A percentile compares a stretch with the other conserved stretches of the same genome.
phyloP scores from a whole-genome alignment of 2,329 filamentous ascomycete species.

The Sphaceloma murrayae region DNA sequence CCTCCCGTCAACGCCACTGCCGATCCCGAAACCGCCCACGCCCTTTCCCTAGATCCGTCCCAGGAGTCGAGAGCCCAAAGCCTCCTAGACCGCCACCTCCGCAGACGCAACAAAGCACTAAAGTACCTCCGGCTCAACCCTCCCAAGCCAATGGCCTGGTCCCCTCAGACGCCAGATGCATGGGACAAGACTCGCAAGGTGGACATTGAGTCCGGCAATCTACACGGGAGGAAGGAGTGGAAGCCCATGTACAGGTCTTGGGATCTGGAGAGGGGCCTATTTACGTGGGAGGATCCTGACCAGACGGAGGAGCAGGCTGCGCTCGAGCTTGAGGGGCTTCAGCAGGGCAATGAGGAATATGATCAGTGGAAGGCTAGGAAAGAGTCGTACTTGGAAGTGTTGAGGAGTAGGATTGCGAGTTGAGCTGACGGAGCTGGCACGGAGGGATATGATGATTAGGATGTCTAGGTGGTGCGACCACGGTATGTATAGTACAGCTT shows the following conservation, averaged over 20 bases:
- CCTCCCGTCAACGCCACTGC: neutral
- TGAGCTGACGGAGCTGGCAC: too few relatives aligned
- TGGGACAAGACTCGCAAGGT: slow-evolving; percentile 4
- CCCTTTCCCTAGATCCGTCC: neutral
- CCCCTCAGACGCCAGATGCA: slow-evolving; percentile 2
- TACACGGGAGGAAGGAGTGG: slow-evolving; percentile 10
- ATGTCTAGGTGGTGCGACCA: too few relatives aligned
- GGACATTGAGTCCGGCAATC: slow-evolving; percentile 10
- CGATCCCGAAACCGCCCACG: neutral
- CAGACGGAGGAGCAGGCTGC: slow-evolving; percentile 4
- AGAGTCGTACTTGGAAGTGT: neutral
- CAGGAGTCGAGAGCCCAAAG: neutral
- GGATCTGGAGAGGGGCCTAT: neutral
- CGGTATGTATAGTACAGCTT: too few relatives aligned
- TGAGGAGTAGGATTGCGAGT: too few relatives aligned
- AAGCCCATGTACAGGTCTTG: slow-evolving; percentile 8
- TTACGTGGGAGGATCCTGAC: neutral
- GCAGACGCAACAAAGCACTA: neutral
- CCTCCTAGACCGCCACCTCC: neutral
- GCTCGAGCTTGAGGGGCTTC: neutral
- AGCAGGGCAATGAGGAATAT: slow-evolving; percentile 1
- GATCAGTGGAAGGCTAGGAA: neutral
- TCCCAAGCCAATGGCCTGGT: slow-evolving; percentile 6
- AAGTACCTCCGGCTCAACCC: slow-evolving; percentile 5
- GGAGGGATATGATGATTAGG: too few relatives aligned